phyloP scores from a whole-genome alignment of 306 rosid genomes.

The Acmispon strigosus region DNA sequence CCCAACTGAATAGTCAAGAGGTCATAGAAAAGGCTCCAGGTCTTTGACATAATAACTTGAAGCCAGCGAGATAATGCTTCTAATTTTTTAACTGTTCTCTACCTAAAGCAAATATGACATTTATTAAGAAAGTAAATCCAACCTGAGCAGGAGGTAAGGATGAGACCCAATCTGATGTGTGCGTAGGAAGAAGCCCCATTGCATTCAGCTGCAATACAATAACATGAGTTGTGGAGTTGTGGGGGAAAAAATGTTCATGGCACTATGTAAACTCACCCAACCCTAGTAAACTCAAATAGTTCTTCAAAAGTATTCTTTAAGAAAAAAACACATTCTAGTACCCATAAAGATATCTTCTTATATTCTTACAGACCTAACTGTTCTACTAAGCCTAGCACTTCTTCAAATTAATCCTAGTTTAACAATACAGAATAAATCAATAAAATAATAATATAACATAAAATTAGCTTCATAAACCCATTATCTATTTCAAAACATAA shows the following conservation, averaged over 20 bases:
- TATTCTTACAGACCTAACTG: too few species aligned
- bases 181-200: conserved; percentile 94
- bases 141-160: conserved; percentile 94
- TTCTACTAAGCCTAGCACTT: neutral
- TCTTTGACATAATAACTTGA: neutral
- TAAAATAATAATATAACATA: neutral
- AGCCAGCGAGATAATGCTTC: neutral
- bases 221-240: neutral
- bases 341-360: neutral
- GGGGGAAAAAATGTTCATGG: neutral
- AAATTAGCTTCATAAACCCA: neutral
- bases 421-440: neutral
- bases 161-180: conserved; percentile 96
- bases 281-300: neutral
- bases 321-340: neutral
- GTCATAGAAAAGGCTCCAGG: neutral
- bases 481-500: neutral
- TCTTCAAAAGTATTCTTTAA: neutral
- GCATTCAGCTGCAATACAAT: conserved; percentile 71
- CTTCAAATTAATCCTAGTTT: too few species aligned
- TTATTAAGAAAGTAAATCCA: conserved; percentile 13
- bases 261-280: neutral
- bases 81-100: neutral
- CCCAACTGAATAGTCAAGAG: neutral
- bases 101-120: neutral